Percentiles rank a stretch among this genome's conserved stretches.
These are phyloP conservation scores for Fusarium sp. DNA, from an alignment of 2,329 filamentous ascomycete genomes.

Conservation along the genomic window DNA sequence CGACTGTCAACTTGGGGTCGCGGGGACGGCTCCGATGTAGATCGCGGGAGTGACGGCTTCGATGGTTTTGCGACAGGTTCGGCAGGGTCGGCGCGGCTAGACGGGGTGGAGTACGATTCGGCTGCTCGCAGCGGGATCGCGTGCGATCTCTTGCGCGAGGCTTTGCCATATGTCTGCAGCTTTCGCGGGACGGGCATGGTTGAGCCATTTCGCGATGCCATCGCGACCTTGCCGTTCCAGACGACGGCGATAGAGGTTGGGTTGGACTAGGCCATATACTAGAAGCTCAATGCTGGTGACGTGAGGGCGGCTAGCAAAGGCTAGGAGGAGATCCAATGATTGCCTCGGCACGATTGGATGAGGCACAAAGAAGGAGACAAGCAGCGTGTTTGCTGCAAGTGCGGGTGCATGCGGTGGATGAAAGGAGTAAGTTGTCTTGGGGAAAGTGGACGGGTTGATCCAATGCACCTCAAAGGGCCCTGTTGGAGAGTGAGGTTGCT, in stretches of 20 bases:
- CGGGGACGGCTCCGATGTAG: constrained; percentile 36
- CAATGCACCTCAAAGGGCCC: constrained; percentile 5
- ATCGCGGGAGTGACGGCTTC: constrained; percentile 31
- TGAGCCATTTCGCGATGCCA: constrained; percentile 41
- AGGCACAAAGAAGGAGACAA: constrained; percentile 14
- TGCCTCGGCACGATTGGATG: constrained; percentile 12
- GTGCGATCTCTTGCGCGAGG: constrained; percentile 45
- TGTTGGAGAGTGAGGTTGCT: constrained; percentile 24
- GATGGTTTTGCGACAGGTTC: constrained; percentile 32
- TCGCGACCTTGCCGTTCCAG: constrained; percentile 26
- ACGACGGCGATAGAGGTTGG: constrained; percentile 18
- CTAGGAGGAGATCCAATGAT: not conserved
- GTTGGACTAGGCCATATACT: constrained; percentile 31
- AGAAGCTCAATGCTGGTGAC: constrained; percentile 3
- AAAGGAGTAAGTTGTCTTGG: constrained; percentile 10
- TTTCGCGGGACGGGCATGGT: constrained; percentile 44
- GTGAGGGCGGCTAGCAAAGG: constrained; percentile 7
- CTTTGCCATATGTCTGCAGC: constrained; percentile 49
- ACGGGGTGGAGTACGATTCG: constrained; percentile 31
- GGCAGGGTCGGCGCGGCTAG: constrained; percentile 23
- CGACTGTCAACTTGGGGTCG: constrained; percentile 23
- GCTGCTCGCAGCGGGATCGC: constrained; percentile 42
- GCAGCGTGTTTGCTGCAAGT: constrained; percentile 23
- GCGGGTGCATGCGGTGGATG: constrained; percentile 16
- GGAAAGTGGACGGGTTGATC: constrained; percentile 5